Percentiles rank a stretch among this genome's conserved stretches.
These are phyloP conservation scores for Tillandsia leiboldiana DNA, from an alignment of 176 grass and related monocot species.

Conservation along the genomic window DNA sequence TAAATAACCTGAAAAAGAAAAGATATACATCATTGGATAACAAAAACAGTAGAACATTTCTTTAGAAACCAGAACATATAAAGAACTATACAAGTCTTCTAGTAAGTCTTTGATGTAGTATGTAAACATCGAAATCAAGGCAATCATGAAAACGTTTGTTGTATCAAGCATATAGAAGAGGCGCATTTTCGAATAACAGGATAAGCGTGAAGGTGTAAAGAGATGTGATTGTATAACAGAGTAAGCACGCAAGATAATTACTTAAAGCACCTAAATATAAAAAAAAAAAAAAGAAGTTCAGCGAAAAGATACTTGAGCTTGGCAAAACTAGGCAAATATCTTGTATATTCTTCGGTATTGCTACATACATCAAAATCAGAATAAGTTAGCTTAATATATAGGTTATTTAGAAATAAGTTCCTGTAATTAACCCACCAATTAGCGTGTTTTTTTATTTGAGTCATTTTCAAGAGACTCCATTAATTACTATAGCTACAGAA, in stretches of 20 bases:
- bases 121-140: background rate
- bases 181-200: background rate
- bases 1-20: conserved; percentile 4
- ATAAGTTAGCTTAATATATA: too few relatives aligned
- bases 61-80: background rate
- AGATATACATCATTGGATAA: background rate
- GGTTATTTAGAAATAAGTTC: too few relatives aligned
- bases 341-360: too few relatives aligned
- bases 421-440: too few relatives aligned
- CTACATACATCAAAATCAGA: too few relatives aligned
- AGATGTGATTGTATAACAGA: background rate
- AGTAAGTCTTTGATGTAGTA: background rate
- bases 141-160: background rate
- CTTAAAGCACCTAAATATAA: background rate
- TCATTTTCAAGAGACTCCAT: too few relatives aligned
- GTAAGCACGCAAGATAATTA: background rate
- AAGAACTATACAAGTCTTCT: background rate
- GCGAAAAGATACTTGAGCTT: too few relatives aligned
- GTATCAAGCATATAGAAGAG: background rate
- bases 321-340: too few relatives aligned
- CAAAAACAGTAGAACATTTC: background rate
- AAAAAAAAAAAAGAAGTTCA: background rate
- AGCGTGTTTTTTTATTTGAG: too few relatives aligned
- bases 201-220: background rate
- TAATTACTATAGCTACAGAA: too few relatives aligned